Conservation (phyloP, 2,329 filamentous ascomycete species). For the Pseudopyricularia javanii region DNA sequence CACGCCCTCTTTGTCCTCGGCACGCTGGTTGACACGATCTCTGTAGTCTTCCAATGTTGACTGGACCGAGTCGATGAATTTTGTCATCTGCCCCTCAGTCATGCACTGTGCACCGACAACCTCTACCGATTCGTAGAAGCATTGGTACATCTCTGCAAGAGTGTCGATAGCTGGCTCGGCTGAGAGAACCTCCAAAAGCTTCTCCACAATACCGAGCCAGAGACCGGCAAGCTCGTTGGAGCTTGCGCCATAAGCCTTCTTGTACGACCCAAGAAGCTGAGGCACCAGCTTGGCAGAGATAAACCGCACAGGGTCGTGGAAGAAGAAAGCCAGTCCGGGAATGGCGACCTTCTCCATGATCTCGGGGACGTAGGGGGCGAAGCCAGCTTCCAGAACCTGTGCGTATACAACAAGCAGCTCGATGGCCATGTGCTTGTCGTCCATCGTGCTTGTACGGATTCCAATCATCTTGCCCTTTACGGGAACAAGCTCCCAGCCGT, state of each 20-base stretch:
- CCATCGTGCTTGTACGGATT: conserved; percentile 90
- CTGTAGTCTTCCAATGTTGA: conserved; percentile 90
- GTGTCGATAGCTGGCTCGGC: conserved; percentile 95
- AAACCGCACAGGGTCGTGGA: conserved; percentile 93
- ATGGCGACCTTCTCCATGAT: conserved; percentile 96
- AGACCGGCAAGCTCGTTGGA: conserved; percentile 71
- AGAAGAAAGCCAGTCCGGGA: conserved; percentile 92
- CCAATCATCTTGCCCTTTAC: conserved; percentile 97
- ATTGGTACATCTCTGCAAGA: conserved; percentile 97
- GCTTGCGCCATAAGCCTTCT: conserved; percentile 73
- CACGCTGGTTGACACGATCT: conserved; percentile 66
- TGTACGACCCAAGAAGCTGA: conserved; percentile 84
- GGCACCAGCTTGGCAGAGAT: conserved; percentile 92
- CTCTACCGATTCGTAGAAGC: conserved; percentile 97
- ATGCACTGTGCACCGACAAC: conserved; percentile 81
- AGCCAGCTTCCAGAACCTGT: conserved; percentile 83
- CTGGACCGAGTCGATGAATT: conserved; percentile 77
- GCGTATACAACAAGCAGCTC: conserved; percentile 96
- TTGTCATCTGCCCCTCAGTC: conserved; percentile 63
- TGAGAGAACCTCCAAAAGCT: conserved; percentile 83
- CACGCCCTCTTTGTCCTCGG: conserved; percentile 63
- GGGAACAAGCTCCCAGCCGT: conserved; percentile 94
- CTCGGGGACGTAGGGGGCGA: conserved; percentile 81
- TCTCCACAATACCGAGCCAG: conserved; percentile 77
- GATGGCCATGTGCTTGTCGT: conserved; percentile 99